phyloP scores from a whole-genome alignment of 208 protist genomes.

The Trypanosoma melophagium region DNA sequence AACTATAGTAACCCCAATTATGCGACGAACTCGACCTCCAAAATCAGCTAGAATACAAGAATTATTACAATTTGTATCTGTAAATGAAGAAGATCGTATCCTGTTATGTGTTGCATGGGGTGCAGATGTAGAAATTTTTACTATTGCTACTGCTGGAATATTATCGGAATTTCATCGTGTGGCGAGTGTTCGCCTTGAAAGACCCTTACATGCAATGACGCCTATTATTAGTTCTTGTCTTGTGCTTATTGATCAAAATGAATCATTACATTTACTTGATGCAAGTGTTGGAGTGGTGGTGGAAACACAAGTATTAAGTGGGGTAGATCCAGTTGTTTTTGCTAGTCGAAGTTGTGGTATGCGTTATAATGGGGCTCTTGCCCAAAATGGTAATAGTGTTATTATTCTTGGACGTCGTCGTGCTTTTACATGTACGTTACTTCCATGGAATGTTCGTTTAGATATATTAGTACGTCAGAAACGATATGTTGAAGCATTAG shows the following conservation, averaged over 20 bases:
- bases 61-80: slow-evolving; percentile 49
- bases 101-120: slow-evolving; percentile 60
- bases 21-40: slow-evolving; percentile 35
- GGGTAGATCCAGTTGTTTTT: slow-evolving; percentile 43
- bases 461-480: slow-evolving; percentile 44
- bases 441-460: slow-evolving; percentile 70
- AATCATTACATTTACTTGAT: slow-evolving; percentile 52
- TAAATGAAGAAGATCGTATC: slow-evolving; percentile 28
- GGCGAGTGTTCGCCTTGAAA: slow-evolving; percentile 27
- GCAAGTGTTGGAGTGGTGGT: slow-evolving; percentile 49
- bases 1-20: slow-evolving; percentile 24
- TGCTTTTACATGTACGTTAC: slow-evolving; percentile 46
- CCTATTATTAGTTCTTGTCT: slow-evolving; percentile 42
- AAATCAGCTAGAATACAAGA: slow-evolving; percentile 32
- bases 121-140: slow-evolving; percentile 57
- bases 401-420: slow-evolving; percentile 40
- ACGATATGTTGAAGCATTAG: slow-evolving; percentile 53
- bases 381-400: slow-evolving; percentile 30
- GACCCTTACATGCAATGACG: slow-evolving; percentile 44
- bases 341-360: slow-evolving; percentile 29
- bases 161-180: slow-evolving; percentile 38
- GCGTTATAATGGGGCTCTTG: slow-evolving; percentile 41
- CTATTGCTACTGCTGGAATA: slow-evolving; percentile 30
- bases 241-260: slow-evolving; percentile 47
- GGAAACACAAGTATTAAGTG: slow-evolving; percentile 39